A percentile compares a stretch with the other conserved stretches of the same genome.
Evolutionary conservation across 345 rosid species (phyloP).

Genomic region (Citrus glauca): DNA sequence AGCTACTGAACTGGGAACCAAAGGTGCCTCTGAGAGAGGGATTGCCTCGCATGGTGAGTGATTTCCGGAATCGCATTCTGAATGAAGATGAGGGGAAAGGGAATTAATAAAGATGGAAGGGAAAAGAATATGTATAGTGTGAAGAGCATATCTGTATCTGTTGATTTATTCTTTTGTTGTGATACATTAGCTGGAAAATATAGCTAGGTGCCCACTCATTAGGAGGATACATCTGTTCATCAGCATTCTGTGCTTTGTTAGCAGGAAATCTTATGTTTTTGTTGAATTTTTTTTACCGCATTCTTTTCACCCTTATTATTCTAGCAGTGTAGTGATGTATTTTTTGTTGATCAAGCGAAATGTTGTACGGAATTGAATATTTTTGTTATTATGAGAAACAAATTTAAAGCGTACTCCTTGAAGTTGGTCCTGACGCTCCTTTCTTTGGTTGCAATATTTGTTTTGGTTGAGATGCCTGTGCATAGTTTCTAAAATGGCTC

Average conservation of each 20-base stretch:
- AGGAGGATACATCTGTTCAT: constrained; percentile 7
- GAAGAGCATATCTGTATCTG: constrained; percentile 26
- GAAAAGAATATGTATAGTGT: constrained; percentile 35
- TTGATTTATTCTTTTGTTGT: constrained; percentile 18
- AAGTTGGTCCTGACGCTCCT: background rate
- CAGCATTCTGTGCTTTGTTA: background rate
- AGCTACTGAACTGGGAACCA: constrained; percentile 91
- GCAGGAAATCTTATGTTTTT: constrained; percentile 6
- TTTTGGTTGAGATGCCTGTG: background rate
- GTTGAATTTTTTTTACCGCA: constrained; percentile 1
- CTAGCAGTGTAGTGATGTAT: background rate
- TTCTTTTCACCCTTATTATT: background rate
- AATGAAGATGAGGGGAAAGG: constrained; percentile 82
- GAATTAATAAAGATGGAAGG: constrained; percentile 18
- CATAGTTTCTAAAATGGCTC: background rate
- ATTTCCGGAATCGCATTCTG: constrained; percentile 79
- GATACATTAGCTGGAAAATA: constrained; percentile 12
- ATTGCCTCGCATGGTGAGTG: constrained; percentile 90
- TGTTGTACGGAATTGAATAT: background rate
- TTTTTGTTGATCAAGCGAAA: background rate
- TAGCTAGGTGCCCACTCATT: constrained; percentile 12
- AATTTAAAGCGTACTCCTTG: background rate
- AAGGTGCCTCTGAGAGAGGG: constrained; percentile 75
- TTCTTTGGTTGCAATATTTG: background rate
- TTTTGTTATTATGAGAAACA: background rate